Percentiles rank a stretch among this genome's conserved stretches.
phyloP scores from a whole-genome alignment of 257 asterid species.

The Anisodus tanguticus region DNA sequence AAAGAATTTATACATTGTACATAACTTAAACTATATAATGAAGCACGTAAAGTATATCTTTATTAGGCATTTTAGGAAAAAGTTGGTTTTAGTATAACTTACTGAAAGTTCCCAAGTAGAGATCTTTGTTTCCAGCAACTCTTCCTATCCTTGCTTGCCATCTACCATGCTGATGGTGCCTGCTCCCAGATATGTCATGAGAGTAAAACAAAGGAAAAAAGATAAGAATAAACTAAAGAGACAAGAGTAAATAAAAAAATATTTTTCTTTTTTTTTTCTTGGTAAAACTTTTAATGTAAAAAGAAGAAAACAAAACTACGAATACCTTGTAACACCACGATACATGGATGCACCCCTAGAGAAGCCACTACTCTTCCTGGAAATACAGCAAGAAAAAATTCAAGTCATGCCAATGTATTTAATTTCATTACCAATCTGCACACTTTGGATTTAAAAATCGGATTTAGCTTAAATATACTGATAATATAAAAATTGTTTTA shows the following conservation, averaged over 20 bases:
- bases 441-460: neutral
- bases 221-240: neutral
- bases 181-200: slow-evolving; percentile 42
- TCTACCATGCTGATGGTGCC: slow-evolving; percentile 97
- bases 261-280: neutral
- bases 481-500: neutral
- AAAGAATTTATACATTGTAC: neutral
- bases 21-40: neutral
- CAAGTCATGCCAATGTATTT: neutral
- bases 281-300: neutral
- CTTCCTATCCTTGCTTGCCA: slow-evolving; percentile 97
- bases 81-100: slow-evolving; percentile 29
- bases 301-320: neutral
- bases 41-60: neutral
- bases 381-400: neutral
- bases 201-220: neutral
- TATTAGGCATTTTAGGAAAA: neutral
- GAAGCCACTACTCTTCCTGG: slow-evolving; percentile 89
- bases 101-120: slow-evolving; percentile 91
- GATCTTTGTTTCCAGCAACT: slow-evolving; percentile 96
- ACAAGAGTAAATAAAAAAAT: neutral
- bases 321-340: slow-evolving; percentile 90
- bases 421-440: too few relatives aligned
- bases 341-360: slow-evolving; percentile 95
- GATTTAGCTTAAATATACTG: neutral